Percentiles rank a stretch among this genome's conserved stretches.
These are phyloP conservation scores for Passiflora organensis DNA, from an alignment of 345 rosid genomes.

Conservation along the genomic window DNA sequence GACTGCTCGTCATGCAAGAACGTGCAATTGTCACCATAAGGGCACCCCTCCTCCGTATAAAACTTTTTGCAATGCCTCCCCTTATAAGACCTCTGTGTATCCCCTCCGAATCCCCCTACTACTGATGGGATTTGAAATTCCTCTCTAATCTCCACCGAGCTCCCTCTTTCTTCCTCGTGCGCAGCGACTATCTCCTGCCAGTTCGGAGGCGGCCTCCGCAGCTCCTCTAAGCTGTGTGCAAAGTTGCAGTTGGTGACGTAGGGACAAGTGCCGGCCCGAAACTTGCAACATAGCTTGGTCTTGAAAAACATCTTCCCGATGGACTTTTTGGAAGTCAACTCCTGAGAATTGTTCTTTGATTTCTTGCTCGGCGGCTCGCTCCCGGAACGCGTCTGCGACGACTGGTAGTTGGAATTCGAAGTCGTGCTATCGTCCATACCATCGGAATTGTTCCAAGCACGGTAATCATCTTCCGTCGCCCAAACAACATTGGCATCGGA, in stretches of 20 bases:
- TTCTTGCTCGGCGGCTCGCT: constrained; percentile 63
- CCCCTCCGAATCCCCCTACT: constrained; percentile 42
- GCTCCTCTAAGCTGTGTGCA: constrained; percentile 88
- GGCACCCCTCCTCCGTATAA: constrained; percentile 93
- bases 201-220: constrained; percentile 68
- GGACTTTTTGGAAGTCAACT: constrained; percentile 46
- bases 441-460: constrained; percentile 43
- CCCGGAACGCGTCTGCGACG: constrained; percentile 39
- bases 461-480: constrained; percentile 94
- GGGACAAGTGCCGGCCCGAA: constrained; percentile 70
- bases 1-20: constrained; percentile 90
- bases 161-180: constrained; percentile 53
- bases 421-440: constrained; percentile 34
- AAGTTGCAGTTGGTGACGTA: constrained; percentile 66
- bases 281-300: constrained; percentile 82
- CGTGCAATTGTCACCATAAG: constrained; percentile 88
- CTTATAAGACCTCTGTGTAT: constrained; percentile 62
- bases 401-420: constrained; percentile 44
- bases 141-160: constrained; percentile 36
- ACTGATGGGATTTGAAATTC: constrained; percentile 84
- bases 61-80: constrained; percentile 97
- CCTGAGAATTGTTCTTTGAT: constrained; percentile 41
- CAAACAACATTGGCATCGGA: constrained; percentile 48
- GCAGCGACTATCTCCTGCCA: constrained; percentile 78
- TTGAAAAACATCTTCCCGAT: constrained; percentile 80